phyloP scores from a whole-genome alignment of 169 alveolate species.

The Haemoproteus tartakovskyi region DNA sequence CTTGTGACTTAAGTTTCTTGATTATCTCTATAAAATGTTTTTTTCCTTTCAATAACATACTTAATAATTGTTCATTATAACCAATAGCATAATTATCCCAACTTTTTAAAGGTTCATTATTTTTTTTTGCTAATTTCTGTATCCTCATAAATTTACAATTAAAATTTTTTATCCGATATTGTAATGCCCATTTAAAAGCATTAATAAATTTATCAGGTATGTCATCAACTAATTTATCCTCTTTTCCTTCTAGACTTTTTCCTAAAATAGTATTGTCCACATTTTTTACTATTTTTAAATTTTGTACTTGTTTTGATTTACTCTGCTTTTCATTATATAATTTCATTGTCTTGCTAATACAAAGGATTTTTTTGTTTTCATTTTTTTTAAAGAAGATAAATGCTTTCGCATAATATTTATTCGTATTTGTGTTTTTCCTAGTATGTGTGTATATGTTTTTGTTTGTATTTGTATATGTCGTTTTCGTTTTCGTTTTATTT shows the following conservation, averaged over 20 bases:
- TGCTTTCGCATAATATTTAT: too few species aligned
- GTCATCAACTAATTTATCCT: conserved; percentile 18
- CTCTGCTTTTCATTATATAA: not conserved
- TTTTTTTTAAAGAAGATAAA: too few species aligned
- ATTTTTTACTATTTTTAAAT: conserved; percentile 42
- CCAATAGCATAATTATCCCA: conserved; percentile 58
- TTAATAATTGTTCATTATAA: conserved; percentile 51
- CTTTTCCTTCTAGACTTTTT: conserved; percentile 16
- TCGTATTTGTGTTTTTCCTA: too few species aligned
- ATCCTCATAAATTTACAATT: conserved; percentile 56
- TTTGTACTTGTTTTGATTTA: conserved; percentile 3
- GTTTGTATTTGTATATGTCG: too few species aligned
- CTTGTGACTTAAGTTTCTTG: conserved; percentile 47
- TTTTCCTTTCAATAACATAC: conserved; percentile 57
- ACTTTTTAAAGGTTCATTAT: conserved; percentile 27
- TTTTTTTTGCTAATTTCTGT: conserved; percentile 46
- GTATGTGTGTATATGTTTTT: too few species aligned
- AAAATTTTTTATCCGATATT: conserved; percentile 40
- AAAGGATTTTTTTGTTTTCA: too few species aligned
- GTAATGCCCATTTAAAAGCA: conserved; percentile 64
- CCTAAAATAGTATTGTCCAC: conserved; percentile 53
- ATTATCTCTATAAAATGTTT: conserved; percentile 38
- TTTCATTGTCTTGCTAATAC: not conserved
- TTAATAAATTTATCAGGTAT: conserved; percentile 40
- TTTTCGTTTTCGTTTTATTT: not conserved